Conservation (phyloP, 352 stramenopile species). For the Phytophthora pluvialis region DNA sequence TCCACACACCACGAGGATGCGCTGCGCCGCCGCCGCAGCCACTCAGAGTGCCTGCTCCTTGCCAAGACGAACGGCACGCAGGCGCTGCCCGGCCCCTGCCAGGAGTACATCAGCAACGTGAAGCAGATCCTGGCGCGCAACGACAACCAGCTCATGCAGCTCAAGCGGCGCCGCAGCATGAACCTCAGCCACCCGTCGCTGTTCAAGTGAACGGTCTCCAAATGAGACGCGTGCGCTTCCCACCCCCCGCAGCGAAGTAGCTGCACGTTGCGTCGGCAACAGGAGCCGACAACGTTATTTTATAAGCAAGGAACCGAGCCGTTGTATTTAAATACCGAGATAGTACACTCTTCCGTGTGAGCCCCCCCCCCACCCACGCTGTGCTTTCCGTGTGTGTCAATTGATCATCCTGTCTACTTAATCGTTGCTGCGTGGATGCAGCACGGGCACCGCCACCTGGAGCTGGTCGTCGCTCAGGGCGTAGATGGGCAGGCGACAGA, state of each 20-base stretch:
- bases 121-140: constrained; percentile 85
- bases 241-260: constrained; percentile 3
- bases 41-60: constrained; percentile 83
- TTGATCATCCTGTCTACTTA: neutral
- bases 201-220: constrained; percentile 39
- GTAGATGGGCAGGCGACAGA: constrained; percentile 51
- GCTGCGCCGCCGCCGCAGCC: constrained; percentile 67
- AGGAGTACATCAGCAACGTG: constrained; percentile 87
- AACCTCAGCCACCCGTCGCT: constrained; percentile 62
- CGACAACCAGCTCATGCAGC: constrained; percentile 51
- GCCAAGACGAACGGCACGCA: constrained; percentile 60
- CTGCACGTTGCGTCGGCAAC: constrained; percentile 20
- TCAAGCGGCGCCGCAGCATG: constrained; percentile 69
- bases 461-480: constrained; percentile 23
- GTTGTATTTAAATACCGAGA: constrained; percentile 49
- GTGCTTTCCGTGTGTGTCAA: too few relatives aligned
- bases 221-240: neutral
- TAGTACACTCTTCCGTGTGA: constrained; percentile 31
- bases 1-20: constrained; percentile 45
- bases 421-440: constrained; percentile 9
- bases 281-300: constrained; percentile 36
- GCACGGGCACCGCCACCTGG: constrained; percentile 36
- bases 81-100: constrained; percentile 72
- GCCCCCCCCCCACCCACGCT: too few relatives aligned
- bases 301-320: constrained; percentile 39